phyloP scores from a whole-genome alignment of 768 basidiomycete species.

The Macrolepiota dolichaula region DNA sequence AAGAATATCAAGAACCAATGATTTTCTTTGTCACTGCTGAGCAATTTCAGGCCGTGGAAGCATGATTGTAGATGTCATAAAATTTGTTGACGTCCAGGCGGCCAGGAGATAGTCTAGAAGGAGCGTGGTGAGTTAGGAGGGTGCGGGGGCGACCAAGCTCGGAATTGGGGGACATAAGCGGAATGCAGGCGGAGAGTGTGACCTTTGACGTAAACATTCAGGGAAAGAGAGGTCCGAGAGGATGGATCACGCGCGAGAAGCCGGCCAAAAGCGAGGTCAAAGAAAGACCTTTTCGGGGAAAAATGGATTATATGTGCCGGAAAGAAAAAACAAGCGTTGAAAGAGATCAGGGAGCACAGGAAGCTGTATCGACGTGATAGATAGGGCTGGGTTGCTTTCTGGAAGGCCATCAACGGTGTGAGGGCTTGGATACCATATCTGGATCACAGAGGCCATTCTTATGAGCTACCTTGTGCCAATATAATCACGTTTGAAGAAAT shows the following conservation, averaged over 20 bases:
- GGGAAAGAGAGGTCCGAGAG: slow-evolving; percentile 1
- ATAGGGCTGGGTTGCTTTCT: neutral
- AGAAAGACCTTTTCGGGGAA: neutral
- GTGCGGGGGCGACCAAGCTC: neutral
- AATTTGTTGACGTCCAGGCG: slow-evolving; percentile 3
- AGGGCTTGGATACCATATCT: neutral
- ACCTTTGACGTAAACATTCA: neutral
- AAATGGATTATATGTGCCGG: neutral
- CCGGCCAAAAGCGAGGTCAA: neutral
- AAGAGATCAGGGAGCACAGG: neutral
- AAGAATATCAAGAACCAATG: slow-evolving; percentile 1
- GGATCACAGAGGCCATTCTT: neutral
- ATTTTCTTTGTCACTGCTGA: neutral
- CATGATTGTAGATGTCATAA: neutral
- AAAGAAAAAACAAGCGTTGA: neutral
- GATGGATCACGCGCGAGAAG: no score
- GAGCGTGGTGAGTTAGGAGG: neutral
- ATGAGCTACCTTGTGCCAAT: neutral
- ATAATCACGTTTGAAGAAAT: neutral
- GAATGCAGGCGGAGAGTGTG: neutral
- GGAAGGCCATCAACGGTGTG: neutral
- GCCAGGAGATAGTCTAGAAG: slow-evolving; percentile 5
- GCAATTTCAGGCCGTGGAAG: neutral
- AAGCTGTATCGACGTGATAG: neutral
- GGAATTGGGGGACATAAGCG: neutral